phyloP scores from a whole-genome alignment of 768 basidiomycete species.

The Lentinus tigrinus region DNA sequence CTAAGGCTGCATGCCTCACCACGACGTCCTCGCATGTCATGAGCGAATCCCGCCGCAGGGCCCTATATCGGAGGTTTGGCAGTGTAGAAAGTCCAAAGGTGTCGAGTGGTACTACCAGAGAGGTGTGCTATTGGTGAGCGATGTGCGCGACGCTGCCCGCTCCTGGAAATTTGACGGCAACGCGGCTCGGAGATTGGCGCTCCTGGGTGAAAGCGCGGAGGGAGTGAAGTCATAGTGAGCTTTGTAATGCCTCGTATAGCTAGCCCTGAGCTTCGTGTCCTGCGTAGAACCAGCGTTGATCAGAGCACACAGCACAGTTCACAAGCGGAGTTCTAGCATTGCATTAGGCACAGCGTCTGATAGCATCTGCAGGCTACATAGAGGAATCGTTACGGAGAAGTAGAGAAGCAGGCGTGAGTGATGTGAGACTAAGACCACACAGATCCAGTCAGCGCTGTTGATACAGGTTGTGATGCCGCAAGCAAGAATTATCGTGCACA shows the following conservation, averaged over 20 bases:
- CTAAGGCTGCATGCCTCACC: conserved; percentile 8
- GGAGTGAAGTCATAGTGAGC: neutral
- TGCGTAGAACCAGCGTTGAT: conserved; percentile 1
- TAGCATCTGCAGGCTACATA: conserved; percentile 17
- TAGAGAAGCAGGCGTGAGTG: conserved; percentile 7
- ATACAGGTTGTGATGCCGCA: neutral
- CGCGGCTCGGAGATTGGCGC: conserved; percentile 15
- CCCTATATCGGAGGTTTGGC: conserved; percentile 1
- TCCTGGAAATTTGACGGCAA: neutral
- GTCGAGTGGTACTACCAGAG: conserved; percentile 8
- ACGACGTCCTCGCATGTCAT: conserved; percentile 10
- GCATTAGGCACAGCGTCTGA: conserved; percentile 12
- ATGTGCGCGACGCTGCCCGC: neutral
- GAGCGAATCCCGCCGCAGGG: neutral
- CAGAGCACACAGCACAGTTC: neutral
- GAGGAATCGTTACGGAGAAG: conserved; percentile 7
- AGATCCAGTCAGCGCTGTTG: conserved; percentile 15
- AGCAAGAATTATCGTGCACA: neutral
- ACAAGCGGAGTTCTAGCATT: conserved; percentile 1
- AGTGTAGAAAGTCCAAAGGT: conserved; percentile 4
- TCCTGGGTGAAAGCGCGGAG: conserved; percentile 3
- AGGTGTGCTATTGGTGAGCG: neutral
- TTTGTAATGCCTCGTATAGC: neutral
- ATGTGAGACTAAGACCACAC: conserved; percentile 5
- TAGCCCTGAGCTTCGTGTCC: conserved; percentile 1